Evolutionary conservation across 768 basidiomycete genomes (phyloP).

Genomic region (Leccinellum albellum): DNA sequence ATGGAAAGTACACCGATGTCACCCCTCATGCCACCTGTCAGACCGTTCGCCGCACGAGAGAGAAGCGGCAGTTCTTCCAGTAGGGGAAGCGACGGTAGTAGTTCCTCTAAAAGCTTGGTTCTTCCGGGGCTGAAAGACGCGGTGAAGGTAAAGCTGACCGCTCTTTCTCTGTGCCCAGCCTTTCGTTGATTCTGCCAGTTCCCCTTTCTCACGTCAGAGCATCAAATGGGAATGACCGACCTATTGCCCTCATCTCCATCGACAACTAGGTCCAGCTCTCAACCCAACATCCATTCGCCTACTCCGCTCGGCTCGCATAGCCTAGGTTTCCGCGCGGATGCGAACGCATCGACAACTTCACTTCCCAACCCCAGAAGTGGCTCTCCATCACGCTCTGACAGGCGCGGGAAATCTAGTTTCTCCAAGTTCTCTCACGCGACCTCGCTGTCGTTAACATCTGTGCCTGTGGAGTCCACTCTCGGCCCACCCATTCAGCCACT

Average conservation of each 20-base stretch:
- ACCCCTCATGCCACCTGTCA: slow-evolving; percentile 40
- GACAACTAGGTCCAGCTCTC: slow-evolving; percentile 36
- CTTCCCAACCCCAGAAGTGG: slow-evolving; percentile 36
- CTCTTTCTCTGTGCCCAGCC: background rate
- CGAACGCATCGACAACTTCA: slow-evolving; percentile 38
- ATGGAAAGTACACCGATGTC: slow-evolving; percentile 45
- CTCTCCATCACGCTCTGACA: slow-evolving; percentile 26
- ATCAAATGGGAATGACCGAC: slow-evolving; percentile 65
- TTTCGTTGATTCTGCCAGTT: slow-evolving; percentile 38
- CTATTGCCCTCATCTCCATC: slow-evolving; percentile 74
- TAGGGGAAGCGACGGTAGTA: slow-evolving; percentile 33
- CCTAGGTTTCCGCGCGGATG: slow-evolving; percentile 26
- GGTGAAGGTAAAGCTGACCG: slow-evolving; percentile 49
- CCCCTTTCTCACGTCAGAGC: slow-evolving; percentile 64
- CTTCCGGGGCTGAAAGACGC: slow-evolving; percentile 69
- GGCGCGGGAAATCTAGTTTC: slow-evolving; percentile 19
- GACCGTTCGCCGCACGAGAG: slow-evolving; percentile 45
- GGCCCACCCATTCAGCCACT: slow-evolving; percentile 58
- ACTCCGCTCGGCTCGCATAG: slow-evolving; percentile 35
- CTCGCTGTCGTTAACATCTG: slow-evolving; percentile 33
- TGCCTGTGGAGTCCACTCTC: slow-evolving; percentile 27
- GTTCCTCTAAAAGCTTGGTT: slow-evolving; percentile 29
- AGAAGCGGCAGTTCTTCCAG: slow-evolving; percentile 49
- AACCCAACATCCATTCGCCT: slow-evolving; percentile 36
- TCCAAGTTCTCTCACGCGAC: slow-evolving; percentile 29